Evolutionary conservation across 192 early-diverging fungal species (phyloP).

Genomic region (Backusella liffmaniae): DNA sequence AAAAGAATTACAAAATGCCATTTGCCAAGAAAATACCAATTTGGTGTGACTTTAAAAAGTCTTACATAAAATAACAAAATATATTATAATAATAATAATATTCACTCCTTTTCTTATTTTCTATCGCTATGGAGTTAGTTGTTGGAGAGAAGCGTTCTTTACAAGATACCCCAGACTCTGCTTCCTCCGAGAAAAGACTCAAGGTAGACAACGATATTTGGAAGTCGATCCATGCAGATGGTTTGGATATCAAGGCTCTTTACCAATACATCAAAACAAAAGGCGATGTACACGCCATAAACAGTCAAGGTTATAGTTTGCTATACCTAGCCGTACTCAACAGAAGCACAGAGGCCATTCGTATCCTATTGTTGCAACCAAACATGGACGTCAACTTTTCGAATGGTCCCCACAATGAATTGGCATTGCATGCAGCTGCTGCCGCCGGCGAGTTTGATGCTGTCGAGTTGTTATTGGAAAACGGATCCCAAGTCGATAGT

Average conservation of each 20-base stretch:
- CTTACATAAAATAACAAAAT: neutral
- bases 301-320: constrained; percentile 31
- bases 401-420: constrained; percentile 37
- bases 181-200: neutral
- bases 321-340: constrained; percentile 35
- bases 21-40: neutral
- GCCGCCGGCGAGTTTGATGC: constrained; percentile 19
- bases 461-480: constrained; percentile 35
- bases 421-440: constrained; percentile 32
- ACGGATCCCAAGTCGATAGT: constrained; percentile 21
- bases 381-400: constrained; percentile 24
- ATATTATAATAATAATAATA: too few species aligned
- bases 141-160: neutral
- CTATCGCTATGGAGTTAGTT: neutral
- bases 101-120: too few species aligned
- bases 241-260: constrained; percentile 34
- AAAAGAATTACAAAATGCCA: neutral
- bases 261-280: constrained; percentile 31
- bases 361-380: constrained; percentile 30
- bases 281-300: constrained; percentile 8
- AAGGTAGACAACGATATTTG: constrained; percentile 17
- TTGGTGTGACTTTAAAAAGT: neutral
- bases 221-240: constrained; percentile 18
- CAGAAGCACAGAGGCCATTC: constrained; percentile 36
- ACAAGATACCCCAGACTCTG: neutral